Conservation (phyloP, 2,329 filamentous ascomycete species). For the Colletotrichum cordylinicola region DNA sequence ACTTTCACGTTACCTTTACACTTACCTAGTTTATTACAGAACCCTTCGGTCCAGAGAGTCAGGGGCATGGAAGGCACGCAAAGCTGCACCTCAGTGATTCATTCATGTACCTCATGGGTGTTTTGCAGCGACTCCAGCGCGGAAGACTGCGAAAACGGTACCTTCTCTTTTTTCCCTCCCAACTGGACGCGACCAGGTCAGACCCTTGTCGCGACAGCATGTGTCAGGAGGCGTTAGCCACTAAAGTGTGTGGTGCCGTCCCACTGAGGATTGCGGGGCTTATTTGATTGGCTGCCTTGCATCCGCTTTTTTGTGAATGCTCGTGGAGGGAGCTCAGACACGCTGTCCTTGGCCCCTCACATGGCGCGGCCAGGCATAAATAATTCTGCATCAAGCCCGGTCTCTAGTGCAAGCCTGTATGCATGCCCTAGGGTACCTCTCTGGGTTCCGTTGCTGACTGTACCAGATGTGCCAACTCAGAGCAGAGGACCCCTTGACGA, state of each 20-base stretch:
- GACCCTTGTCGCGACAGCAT: constrained; percentile 38
- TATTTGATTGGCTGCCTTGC: constrained; percentile 17
- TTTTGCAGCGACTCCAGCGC: not conserved
- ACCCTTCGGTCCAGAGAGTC: not conserved
- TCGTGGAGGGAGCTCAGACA: constrained; percentile 13
- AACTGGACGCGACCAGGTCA: constrained; percentile 25
- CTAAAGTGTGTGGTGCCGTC: not conserved
- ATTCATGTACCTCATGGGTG: not conserved
- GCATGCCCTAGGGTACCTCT: not conserved
- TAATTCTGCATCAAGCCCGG: not conserved
- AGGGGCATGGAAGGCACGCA: not conserved
- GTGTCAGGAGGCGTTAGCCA: constrained; percentile 34
- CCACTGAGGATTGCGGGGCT: constrained; percentile 4
- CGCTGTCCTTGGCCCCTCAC: not conserved
- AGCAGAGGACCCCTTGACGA: not conserved
- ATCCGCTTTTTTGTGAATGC: not conserved
- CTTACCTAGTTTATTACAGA: not conserved
- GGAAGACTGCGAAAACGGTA: constrained; percentile 8
- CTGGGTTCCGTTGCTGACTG: not conserved
- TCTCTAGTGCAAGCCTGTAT: not conserved
- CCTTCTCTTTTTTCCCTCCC: not conserved
- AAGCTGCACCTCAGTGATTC: not conserved
- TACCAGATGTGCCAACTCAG: not conserved
- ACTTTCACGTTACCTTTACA: constrained; percentile 2
- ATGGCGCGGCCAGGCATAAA: not conserved